Base-by-base conservation (phyloP, 1,139 yeast species). In the Wickerhamiella infanticola region DNA sequence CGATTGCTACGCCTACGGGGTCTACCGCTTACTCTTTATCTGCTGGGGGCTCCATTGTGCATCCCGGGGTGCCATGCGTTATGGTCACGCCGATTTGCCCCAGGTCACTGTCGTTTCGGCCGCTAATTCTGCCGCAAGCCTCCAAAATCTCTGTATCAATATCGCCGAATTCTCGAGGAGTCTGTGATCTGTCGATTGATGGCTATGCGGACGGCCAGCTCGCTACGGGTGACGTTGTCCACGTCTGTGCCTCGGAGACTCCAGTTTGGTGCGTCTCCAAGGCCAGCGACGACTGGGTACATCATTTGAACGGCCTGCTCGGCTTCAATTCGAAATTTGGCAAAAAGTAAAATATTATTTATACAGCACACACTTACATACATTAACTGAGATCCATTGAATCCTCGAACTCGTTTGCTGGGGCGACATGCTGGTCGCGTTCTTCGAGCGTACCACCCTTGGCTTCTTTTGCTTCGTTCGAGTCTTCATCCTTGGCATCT, bases 41-140 rank as follows among this genome's bases (percentile, higher is more conserved):
- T 27, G 77, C 94, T 1, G 96, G 97, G 6, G 96, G 97, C 1
- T 78, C 95, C 8, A 88, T 88, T 48, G 90, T 84, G 1, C 94
- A 88, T 53, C 96, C 97, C 0, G 66, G 79, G 44, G 94, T 88
- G 3, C 81, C 86, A 13, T 81, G 94, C 50, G 79, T 85, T 6
- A 64, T 86, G 46, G 64, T 86, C 37, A 83, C 95, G 0, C 96
- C 96, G 5, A 84, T 88, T 43, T 86, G 96, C 86, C 97, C 97
- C 3, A 67, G 95, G 48, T 82, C 94, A 24, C 67, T 88, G 36
- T 81, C 93, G 26, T 88, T 86, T 60, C 67, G 97, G 55, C 97
- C 96, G 1, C 65, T 86, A 42, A 72, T 88, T 9, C 68, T 88
- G 48, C 96, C 97, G 0, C 68, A 79, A 29, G 72, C 79, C 4